Evolutionary conservation across 768 basidiomycete species (phyloP).

Genomic region (Scleroderma citrinum): DNA sequence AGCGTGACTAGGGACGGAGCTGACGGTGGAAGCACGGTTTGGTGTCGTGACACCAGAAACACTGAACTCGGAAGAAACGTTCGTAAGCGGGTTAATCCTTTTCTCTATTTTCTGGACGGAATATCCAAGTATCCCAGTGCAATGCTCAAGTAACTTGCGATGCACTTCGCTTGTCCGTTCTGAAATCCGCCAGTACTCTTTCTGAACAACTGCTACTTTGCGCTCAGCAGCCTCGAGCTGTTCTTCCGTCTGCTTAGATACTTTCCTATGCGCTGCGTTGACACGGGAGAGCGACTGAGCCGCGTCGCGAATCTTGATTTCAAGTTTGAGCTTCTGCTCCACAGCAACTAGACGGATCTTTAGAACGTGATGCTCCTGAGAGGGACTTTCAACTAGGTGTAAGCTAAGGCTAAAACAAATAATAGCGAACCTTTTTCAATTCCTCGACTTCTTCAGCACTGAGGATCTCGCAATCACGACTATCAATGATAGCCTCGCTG

Average conservation of each 20-base stretch:
- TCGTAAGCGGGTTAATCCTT: slow-evolving; percentile 31
- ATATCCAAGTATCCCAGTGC: slow-evolving; percentile 73
- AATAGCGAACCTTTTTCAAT: slow-evolving; percentile 56
- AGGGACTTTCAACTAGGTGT: slow-evolving; percentile 5
- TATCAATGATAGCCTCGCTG: slow-evolving; percentile 92
- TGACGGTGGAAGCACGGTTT: slow-evolving; percentile 44
- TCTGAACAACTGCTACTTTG: slow-evolving; percentile 65
- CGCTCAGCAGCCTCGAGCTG: slow-evolving; percentile 69
- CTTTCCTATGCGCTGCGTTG: slow-evolving; percentile 49
- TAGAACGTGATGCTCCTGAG: slow-evolving; percentile 70
- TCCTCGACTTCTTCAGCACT: slow-evolving; percentile 67
- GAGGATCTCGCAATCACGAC: slow-evolving; percentile 73
- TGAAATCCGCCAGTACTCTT: slow-evolving; percentile 63
- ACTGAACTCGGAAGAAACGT: slow-evolving; percentile 37
- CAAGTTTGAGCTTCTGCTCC: slow-evolving; percentile 69
- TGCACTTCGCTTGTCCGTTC: slow-evolving; percentile 59
- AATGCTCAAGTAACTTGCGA: slow-evolving; percentile 69
- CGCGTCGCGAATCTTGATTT: slow-evolving; percentile 86
- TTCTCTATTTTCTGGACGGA: slow-evolving; percentile 66
- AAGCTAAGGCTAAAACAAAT: slow-evolving; percentile 8
- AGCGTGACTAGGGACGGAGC: slow-evolving; percentile 40
- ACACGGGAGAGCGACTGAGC: slow-evolving; percentile 68
- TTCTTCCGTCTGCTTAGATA: slow-evolving; percentile 60
- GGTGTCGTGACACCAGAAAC: slow-evolving; percentile 53
- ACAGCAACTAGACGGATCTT: slow-evolving; percentile 59